These are phyloP conservation scores for Byssothecium circinans DNA, from an alignment of 2,329 filamentous ascomycete genomes.

Conservation along the genomic window DNA sequence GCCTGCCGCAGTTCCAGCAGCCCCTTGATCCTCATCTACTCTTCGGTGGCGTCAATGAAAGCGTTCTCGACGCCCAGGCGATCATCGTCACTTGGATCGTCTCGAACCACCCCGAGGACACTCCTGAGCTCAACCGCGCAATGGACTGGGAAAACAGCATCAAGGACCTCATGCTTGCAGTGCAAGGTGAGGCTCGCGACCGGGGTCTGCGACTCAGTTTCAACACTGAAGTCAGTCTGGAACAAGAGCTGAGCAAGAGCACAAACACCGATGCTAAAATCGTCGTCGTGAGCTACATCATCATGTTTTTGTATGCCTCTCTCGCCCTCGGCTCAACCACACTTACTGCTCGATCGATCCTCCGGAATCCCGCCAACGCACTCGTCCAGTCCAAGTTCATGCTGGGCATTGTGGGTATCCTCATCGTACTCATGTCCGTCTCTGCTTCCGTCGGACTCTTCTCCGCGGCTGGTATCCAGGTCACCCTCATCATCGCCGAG, in stretches of 20 bases:
- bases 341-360: constrained; percentile 72
- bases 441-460: constrained; percentile 93
- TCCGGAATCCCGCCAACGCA: constrained; percentile 79
- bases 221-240: constrained; percentile 90
- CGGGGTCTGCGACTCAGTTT: constrained; percentile 88
- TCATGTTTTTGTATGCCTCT: constrained; percentile 98
- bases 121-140: constrained; percentile 68
- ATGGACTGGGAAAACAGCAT: constrained; percentile 89
- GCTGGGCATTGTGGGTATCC: constrained; percentile 87
- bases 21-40: constrained; percentile 84
- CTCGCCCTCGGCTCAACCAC: constrained; percentile 88
- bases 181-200: constrained; percentile 75
- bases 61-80: constrained; percentile 72
- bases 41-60: constrained; percentile 74
- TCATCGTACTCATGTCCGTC: constrained; percentile 97
- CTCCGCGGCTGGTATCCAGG: constrained; percentile 87
- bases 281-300: constrained; percentile 91
- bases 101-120: constrained; percentile 78
- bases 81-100: constrained; percentile 95
- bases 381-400: constrained; percentile 97
- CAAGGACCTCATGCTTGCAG: constrained; percentile 71
- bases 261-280: constrained; percentile 99
- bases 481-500: constrained; percentile 95
- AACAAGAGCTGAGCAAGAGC: constrained; percentile 95
- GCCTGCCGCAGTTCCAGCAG: constrained; percentile 85